These are phyloP conservation scores for Penicillium griseofulvum DNA, from an alignment of 2,329 filamentous ascomycete species.

Conservation along the genomic window DNA sequence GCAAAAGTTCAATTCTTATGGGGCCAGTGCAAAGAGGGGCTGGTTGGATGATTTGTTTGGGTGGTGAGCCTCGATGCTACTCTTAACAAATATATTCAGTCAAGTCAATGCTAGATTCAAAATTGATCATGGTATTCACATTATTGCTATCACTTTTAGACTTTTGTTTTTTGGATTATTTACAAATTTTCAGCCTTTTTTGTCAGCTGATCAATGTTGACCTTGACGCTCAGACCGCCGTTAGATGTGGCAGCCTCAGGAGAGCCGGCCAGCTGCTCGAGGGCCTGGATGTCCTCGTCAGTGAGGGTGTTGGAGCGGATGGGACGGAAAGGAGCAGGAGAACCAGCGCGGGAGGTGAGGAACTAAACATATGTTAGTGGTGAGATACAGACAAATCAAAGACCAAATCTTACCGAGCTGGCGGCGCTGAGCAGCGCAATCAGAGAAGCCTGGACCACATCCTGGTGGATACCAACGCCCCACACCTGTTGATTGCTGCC, in stretches of 20 bases:
- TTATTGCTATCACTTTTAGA: constrained; percentile 14
- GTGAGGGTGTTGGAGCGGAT: constrained; percentile 54
- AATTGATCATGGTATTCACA: constrained; percentile 15
- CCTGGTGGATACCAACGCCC: constrained; percentile 68
- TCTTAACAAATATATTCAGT: background rate
- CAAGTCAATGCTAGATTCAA: background rate
- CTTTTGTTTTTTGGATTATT: constrained; percentile 17
- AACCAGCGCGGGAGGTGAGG: constrained; percentile 66
- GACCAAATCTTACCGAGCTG: constrained; percentile 64
- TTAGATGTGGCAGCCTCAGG: constrained; percentile 25
- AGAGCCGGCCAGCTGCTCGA: constrained; percentile 39
- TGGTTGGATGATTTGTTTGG: constrained; percentile 6
- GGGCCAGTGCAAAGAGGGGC: constrained; percentile 10
- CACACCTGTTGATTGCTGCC: constrained; percentile 56
- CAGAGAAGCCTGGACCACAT: constrained; percentile 85
- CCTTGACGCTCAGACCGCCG: constrained; percentile 29
- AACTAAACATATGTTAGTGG: constrained; percentile 54
- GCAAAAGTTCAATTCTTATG: constrained; percentile 33
- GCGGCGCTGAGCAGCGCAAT: constrained; percentile 83
- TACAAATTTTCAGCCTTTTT: constrained; percentile 36
- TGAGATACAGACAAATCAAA: background rate
- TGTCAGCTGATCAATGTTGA: constrained; percentile 40
- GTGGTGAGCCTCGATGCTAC: background rate
- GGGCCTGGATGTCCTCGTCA: constrained; percentile 44
- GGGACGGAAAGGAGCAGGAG: constrained; percentile 63